These are phyloP conservation scores for Ramaria sp. DNA, from an alignment of 768 basidiomycete genomes.

Conservation along the genomic window DNA sequence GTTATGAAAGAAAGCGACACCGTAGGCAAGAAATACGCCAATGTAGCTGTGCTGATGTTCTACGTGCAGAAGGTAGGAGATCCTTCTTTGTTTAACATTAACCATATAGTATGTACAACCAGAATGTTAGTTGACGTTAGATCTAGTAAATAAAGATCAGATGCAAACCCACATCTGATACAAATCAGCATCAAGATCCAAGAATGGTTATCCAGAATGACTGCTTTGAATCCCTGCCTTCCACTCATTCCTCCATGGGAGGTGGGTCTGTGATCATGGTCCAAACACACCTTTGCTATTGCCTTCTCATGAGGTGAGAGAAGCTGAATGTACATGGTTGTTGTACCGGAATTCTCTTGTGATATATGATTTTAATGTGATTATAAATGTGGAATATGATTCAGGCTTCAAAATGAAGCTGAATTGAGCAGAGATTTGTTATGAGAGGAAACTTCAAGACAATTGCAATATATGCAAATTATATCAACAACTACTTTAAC, in stretches of 20 bases:
- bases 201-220: constrained; percentile 38
- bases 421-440: too few species aligned
- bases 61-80: constrained; percentile 20
- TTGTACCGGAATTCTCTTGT: too few species aligned
- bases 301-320: constrained; percentile 40
- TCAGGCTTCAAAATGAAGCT: too few species aligned
- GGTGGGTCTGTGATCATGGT: constrained; percentile 44
- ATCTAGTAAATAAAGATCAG: not conserved
- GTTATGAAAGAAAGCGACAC: constrained; percentile 19
- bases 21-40: constrained; percentile 47
- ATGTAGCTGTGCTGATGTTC: constrained; percentile 45
- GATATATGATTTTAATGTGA: too few species aligned
- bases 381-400: too few species aligned
- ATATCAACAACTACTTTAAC: too few species aligned
- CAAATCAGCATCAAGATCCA: constrained; percentile 44
- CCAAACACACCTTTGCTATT: constrained; percentile 47
- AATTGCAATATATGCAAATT: too few species aligned
- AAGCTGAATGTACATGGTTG: constrained; percentile 40
- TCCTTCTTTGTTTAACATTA: too few species aligned
- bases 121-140: too few species aligned
- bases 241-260: constrained; percentile 50
- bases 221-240: constrained; percentile 44
- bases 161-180: constrained; percentile 34
- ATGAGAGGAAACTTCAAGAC: too few species aligned
- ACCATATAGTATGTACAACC: too few species aligned